These are phyloP conservation scores for Phytophthora hybrid DNA, from an alignment of 352 stramenopile genomes.

Conservation along the genomic window DNA sequence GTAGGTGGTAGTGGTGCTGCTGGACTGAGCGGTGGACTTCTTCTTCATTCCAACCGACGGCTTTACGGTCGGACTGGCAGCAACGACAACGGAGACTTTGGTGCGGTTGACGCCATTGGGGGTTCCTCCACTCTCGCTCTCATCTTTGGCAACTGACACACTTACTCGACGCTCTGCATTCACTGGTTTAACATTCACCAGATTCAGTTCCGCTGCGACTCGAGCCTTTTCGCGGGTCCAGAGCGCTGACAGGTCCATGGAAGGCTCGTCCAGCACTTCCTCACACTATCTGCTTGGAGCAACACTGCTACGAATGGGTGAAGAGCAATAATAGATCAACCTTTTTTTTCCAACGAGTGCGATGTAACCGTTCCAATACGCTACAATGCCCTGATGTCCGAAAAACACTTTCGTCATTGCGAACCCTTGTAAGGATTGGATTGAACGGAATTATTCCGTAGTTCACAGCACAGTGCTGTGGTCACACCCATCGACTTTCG, in stretches of 20 bases:
- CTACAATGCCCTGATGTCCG: no score
- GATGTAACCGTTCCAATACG: no score
- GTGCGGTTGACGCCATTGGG: conserved; percentile 1
- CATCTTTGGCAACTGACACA: conserved; percentile 6
- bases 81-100: background rate
- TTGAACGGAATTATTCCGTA: no score
- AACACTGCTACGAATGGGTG: no score
- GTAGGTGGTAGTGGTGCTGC: conserved; percentile 2
- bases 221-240: conserved; percentile 65
- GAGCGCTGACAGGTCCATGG: conserved; percentile 67
- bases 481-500: no score
- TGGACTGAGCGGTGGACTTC: conserved; percentile 1
- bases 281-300: no score
- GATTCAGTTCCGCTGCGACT: conserved; percentile 26
- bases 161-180: conserved; percentile 18
- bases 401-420: no score
- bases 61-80: conserved; percentile 9
- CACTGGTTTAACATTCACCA: background rate
- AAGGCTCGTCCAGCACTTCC: background rate
- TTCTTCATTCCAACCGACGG: conserved; percentile 15
- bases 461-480: no score
- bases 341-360: no score
- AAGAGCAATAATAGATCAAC: no score
- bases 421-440: no score
- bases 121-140: background rate